phyloP scores from a whole-genome alignment of 208 protist genomes.

The Trypanosoma rangeli region DNA sequence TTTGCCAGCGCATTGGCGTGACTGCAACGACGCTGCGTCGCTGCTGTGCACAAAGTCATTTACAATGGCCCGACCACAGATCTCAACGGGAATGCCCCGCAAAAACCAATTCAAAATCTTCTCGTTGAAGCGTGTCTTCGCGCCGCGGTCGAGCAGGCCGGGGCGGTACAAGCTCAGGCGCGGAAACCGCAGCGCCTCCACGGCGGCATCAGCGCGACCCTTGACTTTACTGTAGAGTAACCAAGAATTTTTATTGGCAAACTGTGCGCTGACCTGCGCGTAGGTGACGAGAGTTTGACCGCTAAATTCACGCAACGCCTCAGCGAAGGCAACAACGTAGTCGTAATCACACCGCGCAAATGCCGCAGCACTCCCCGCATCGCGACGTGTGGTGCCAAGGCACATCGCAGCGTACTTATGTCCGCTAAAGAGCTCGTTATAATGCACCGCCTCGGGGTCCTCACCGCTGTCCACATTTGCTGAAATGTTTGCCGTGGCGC shows the following conservation, averaged over 20 bases:
- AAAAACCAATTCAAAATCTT: constrained; percentile 45
- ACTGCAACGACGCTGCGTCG: background rate
- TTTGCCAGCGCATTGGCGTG: constrained; percentile 18
- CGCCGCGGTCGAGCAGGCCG: constrained; percentile 56
- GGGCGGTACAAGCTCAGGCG: constrained; percentile 54
- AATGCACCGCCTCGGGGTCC: constrained; percentile 23
- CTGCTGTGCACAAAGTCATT: constrained; percentile 33
- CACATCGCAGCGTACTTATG: constrained; percentile 71
- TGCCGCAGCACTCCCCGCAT: constrained; percentile 61
- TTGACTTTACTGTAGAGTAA: constrained; percentile 78
- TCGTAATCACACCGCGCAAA: constrained; percentile 79
- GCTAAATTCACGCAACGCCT: constrained; percentile 57
- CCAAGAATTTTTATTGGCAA: constrained; percentile 52
- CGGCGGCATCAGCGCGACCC: constrained; percentile 49
- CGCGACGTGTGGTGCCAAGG: constrained; percentile 77
- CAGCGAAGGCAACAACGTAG: constrained; percentile 68
- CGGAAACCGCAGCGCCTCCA: constrained; percentile 50
- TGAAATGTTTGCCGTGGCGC: background rate
- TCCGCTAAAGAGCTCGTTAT: constrained; percentile 48
- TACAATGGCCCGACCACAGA: constrained; percentile 50
- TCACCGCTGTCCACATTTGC: background rate
- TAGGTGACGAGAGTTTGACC: constrained; percentile 37
- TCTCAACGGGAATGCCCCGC: constrained; percentile 45
- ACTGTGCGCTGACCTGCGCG: constrained; percentile 52
- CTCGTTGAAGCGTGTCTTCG: constrained; percentile 53